Conservation (phyloP, 2,329 filamentous ascomycete genomes). For the Juglanconis sp. region DNA sequence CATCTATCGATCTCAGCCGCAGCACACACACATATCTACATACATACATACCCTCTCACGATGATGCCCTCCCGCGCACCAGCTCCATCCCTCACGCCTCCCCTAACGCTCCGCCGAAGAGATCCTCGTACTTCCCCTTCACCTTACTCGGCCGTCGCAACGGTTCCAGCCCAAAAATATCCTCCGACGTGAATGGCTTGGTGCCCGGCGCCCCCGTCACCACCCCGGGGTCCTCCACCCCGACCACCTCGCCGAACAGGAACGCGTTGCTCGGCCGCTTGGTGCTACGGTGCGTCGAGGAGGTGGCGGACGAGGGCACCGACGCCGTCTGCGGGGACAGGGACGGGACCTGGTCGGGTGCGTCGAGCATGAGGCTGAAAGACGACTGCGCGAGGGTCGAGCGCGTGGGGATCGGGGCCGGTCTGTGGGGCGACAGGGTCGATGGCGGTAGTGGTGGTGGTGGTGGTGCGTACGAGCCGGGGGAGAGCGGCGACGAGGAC, state of each 20-base stretch:
- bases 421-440: constrained; percentile 23
- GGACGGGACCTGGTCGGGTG: constrained; percentile 25
- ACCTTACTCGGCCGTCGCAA: constrained; percentile 32
- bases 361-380: constrained; percentile 75
- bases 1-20: too few relatives aligned
- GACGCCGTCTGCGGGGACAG: constrained; percentile 20
- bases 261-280: constrained; percentile 57
- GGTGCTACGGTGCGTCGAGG: constrained; percentile 35
- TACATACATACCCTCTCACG: too few relatives aligned
- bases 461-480: background rate
- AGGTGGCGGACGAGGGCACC: constrained; percentile 17
- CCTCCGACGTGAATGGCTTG: constrained; percentile 37
- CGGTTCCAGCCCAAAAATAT: constrained; percentile 56
- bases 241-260: constrained; percentile 53
- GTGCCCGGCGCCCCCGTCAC: constrained; percentile 27
- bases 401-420: constrained; percentile 53
- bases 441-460: background rate
- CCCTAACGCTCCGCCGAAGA: constrained; percentile 14
- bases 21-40: too few relatives aligned
- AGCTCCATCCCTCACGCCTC: background rate
- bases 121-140: constrained; percentile 17
- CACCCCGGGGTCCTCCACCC: constrained; percentile 30
- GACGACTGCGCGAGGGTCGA: constrained; percentile 70
- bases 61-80: too few relatives aligned
- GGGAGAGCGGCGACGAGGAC: background rate